Percentiles rank a stretch among this genome's conserved stretches.
Conservation (phyloP, 495 filamentous ascomycete genomes). For the Aspergillus nidulans region DNA sequence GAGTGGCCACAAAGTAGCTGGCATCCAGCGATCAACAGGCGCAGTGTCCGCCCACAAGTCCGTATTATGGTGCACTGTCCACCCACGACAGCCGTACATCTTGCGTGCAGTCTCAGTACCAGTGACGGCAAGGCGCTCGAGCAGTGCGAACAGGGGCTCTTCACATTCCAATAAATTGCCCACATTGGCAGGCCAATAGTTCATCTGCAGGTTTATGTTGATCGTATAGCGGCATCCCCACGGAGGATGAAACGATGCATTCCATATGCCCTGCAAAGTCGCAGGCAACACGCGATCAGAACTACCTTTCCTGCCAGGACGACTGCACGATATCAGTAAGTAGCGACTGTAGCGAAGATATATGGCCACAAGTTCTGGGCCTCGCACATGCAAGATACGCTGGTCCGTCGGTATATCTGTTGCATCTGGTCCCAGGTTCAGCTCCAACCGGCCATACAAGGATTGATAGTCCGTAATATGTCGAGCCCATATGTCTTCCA, state of each 20-base stretch:
- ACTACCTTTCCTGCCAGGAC: slow-evolving; percentile 21
- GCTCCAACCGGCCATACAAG: slow-evolving; percentile 29
- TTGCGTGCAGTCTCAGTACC: slow-evolving; percentile 34
- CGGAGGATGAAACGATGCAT: slow-evolving; percentile 41
- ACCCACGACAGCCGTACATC: slow-evolving; percentile 50
- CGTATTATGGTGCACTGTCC: slow-evolving; percentile 43
- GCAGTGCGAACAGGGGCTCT: slow-evolving; percentile 35
- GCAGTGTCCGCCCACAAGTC: slow-evolving; percentile 49
- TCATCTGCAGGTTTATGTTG: slow-evolving; percentile 60
- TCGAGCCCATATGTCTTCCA: slow-evolving; percentile 20
- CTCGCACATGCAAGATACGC: slow-evolving; percentile 22
- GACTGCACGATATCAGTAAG: slow-evolving; percentile 43
- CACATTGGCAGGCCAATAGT: slow-evolving; percentile 50
- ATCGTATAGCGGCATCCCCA: slow-evolving; percentile 56
- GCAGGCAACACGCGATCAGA: slow-evolving; percentile 39
- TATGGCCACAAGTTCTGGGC: slow-evolving; percentile 37
- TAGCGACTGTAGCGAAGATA: slow-evolving; percentile 48
- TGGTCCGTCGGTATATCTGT: slow-evolving; percentile 29
- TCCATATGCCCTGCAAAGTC: slow-evolving; percentile 57
- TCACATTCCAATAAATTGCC: slow-evolving; percentile 39
- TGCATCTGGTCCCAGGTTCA: slow-evolving; percentile 22
- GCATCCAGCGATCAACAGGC: slow-evolving; percentile 41
- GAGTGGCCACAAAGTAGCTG: slow-evolving; percentile 44
- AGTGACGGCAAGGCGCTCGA: slow-evolving; percentile 30
- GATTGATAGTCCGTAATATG: slow-evolving; percentile 31